These are phyloP conservation scores for Nematocida homosporus DNA, from an alignment of 371 early-diverging fungal species.

Conservation along the genomic window DNA sequence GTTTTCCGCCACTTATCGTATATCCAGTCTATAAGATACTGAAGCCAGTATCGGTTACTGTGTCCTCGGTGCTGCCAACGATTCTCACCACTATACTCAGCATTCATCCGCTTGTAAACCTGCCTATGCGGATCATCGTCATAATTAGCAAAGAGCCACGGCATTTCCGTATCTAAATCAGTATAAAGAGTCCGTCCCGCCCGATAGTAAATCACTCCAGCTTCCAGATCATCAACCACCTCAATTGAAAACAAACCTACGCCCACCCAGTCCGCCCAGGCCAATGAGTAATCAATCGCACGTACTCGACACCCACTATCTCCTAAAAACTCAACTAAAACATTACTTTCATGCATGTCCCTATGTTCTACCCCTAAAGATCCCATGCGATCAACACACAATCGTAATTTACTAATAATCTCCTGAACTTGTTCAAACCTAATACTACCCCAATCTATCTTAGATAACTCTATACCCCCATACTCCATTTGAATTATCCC, in stretches of 20 bases:
- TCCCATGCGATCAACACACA: not conserved
- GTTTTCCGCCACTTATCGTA: not conserved
- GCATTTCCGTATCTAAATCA: slow-evolving; percentile 35
- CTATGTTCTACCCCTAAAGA: slow-evolving; percentile 33
- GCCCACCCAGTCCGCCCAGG: not conserved
- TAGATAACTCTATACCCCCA: slow-evolving; percentile 28
- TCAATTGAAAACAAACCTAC: not conserved
- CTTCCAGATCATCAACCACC: not conserved
- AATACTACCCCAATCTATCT: slow-evolving; percentile 13
- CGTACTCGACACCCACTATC: not conserved
- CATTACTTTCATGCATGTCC: slow-evolving; percentile 50
- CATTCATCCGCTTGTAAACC: slow-evolving; percentile 28
- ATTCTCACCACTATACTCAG: slow-evolving; percentile 12
- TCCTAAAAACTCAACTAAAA: slow-evolving; percentile 12
- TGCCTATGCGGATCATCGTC: slow-evolving; percentile 18
- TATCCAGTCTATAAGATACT: slow-evolving; percentile 46
- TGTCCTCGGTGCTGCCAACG: slow-evolving; percentile 23
- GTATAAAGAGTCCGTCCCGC: slow-evolving; percentile 38
- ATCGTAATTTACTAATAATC: not conserved
- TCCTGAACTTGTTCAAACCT: not conserved
- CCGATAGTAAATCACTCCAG: not conserved
- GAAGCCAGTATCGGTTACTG: slow-evolving; percentile 41
- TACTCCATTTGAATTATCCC: slow-evolving; percentile 56
- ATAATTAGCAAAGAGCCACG: slow-evolving; percentile 20
- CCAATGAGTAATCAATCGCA: slow-evolving; percentile 44